Percentiles rank a stretch among this genome's conserved stretches.
Conservation (phyloP, 805 yeast species). For the Citeromyces matritensis region DNA sequence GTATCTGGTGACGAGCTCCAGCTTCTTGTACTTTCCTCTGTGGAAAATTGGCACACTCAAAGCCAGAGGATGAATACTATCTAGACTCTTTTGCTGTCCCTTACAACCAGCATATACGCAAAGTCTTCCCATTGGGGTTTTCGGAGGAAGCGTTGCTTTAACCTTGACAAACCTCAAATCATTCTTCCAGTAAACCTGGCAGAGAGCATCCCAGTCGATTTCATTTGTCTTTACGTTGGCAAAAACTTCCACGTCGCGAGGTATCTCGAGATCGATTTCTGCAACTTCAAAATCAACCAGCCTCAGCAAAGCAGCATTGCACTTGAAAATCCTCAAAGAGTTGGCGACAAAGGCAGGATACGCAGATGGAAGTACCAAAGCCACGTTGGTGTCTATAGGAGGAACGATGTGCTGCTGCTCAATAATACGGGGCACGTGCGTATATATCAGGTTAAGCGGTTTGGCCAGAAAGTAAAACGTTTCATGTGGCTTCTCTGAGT, state of each 20-base stretch:
- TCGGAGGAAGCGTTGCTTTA: slow-evolving; percentile 68
- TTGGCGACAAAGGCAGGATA: slow-evolving; percentile 66
- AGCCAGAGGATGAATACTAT: slow-evolving; percentile 38
- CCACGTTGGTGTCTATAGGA: slow-evolving; percentile 63
- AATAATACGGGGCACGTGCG: slow-evolving; percentile 74
- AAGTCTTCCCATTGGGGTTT: slow-evolving; percentile 53
- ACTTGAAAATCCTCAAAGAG: slow-evolving; percentile 44
- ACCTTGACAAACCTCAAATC: slow-evolving; percentile 54
- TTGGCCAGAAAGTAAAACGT: slow-evolving; percentile 59
- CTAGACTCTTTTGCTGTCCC: slow-evolving; percentile 38
- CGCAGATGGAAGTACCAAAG: slow-evolving; percentile 72
- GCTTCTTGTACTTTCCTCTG: slow-evolving; percentile 43
- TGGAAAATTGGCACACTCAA: slow-evolving; percentile 67
- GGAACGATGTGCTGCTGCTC: slow-evolving; percentile 81
- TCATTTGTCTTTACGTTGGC: slow-evolving; percentile 34
- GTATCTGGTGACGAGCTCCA: slow-evolving; percentile 55
- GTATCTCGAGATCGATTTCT: slow-evolving; percentile 65
- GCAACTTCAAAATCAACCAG: slow-evolving; percentile 63
- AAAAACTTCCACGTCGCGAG: slow-evolving; percentile 53
- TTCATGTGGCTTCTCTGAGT: slow-evolving; percentile 3
- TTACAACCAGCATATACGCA: slow-evolving; percentile 54
- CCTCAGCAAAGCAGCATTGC: slow-evolving; percentile 63
- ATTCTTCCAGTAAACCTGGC: slow-evolving; percentile 68
- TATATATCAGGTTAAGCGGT: slow-evolving; percentile 62
- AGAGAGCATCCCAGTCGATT: slow-evolving; percentile 38